These are phyloP conservation scores for Poronia punctata DNA, from an alignment of 495 filamentous ascomycete species.

Conservation along the genomic window DNA sequence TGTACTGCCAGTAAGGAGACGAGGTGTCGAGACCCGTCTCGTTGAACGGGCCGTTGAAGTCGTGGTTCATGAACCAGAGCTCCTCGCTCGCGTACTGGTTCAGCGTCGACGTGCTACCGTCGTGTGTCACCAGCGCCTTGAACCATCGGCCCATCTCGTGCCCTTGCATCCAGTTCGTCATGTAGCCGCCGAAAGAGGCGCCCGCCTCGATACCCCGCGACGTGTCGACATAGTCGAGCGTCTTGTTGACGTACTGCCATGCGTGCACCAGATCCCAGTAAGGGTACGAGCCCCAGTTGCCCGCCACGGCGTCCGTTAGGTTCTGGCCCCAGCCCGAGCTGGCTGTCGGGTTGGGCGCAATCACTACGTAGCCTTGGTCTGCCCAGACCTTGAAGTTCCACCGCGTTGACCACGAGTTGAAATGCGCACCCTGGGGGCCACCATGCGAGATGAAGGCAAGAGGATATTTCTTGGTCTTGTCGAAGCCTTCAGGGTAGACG, in stretches of 20 bases:
- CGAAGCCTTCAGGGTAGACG: conserved; percentile 61
- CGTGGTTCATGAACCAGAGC: conserved; percentile 54
- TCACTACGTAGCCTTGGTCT: conserved; percentile 66
- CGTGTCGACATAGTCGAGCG: conserved; percentile 57
- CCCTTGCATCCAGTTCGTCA: conserved; percentile 46
- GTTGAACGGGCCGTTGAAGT: conserved; percentile 36
- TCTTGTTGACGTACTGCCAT: conserved; percentile 55
- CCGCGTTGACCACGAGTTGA: conserved; percentile 57
- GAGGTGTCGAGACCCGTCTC: conserved; percentile 51
- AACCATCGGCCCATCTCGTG: conserved; percentile 53
- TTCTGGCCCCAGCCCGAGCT: conserved; percentile 64
- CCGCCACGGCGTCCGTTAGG: conserved; percentile 58
- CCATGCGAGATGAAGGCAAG: conserved; percentile 69
- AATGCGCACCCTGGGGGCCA: conserved; percentile 57
- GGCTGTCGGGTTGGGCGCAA: conserved; percentile 66
- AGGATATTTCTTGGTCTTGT: conserved; percentile 59
- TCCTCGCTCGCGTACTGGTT: conserved; percentile 61
- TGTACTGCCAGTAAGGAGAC: conserved; percentile 62
- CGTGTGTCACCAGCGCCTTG: conserved; percentile 71
- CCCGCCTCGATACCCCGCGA: conserved; percentile 57
- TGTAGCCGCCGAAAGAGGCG: conserved; percentile 66
- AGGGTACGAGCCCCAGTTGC: conserved; percentile 47
- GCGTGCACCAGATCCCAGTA: conserved; percentile 48
- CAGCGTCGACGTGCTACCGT: conserved; percentile 61
- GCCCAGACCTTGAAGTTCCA: conserved; percentile 74